These are phyloP conservation scores for Taphrina deformans DNA, from an alignment of 1,139 yeast species.

Conservation along the genomic window DNA sequence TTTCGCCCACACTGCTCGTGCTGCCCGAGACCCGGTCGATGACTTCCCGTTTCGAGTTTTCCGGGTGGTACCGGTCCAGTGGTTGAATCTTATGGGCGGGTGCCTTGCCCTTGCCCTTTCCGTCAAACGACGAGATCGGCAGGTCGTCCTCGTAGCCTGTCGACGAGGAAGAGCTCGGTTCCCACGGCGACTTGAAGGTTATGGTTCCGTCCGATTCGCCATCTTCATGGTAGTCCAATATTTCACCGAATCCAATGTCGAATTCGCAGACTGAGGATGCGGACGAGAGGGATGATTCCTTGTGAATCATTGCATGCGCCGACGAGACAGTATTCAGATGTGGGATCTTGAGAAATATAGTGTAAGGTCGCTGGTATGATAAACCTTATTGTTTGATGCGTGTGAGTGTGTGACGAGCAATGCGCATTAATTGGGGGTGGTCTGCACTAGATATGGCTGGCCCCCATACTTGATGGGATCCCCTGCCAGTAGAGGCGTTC, in stretches of 20 bases:
- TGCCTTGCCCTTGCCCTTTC: slow-evolving; percentile 12
- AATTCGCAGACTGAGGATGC: slow-evolving; percentile 13
- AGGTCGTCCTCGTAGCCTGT: not conserved
- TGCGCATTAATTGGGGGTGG: not conserved
- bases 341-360: too few relatives aligned
- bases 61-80: slow-evolving; percentile 29
- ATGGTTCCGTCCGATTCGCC: not conserved
- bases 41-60: slow-evolving; percentile 24
- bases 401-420: too few relatives aligned
- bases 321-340: not conserved
- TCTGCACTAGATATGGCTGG: not conserved
- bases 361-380: too few relatives aligned
- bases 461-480: not conserved
- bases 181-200: not conserved
- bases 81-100: not conserved
- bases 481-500: not conserved
- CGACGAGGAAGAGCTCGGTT: not conserved
- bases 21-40: slow-evolving; percentile 19
- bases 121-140: slow-evolving; percentile 15
- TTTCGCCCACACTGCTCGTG: slow-evolving; percentile 7
- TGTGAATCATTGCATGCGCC: slow-evolving; percentile 2
- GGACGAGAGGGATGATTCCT: slow-evolving; percentile 1
- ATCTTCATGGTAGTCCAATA: slow-evolving; percentile 20
- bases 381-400: too few relatives aligned
- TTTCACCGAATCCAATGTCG: slow-evolving; percentile 22